Conservation (phyloP, 2,329 filamentous ascomycete species). For the Fusarium algeriense region DNA sequence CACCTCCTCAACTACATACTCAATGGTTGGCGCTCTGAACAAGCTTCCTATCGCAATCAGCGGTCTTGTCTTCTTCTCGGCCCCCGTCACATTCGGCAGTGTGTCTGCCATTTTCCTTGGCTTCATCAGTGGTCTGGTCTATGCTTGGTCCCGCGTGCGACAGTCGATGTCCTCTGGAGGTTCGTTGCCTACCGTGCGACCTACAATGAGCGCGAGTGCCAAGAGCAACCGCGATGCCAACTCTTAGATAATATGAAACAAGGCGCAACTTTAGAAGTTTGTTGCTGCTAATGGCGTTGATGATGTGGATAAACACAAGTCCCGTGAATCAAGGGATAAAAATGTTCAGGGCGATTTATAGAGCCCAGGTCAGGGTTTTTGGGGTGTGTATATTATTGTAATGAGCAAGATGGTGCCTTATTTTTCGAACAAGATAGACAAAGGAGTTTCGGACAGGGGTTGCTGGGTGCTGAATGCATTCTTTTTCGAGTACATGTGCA, state of each 20-base stretch:
- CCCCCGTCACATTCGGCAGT: slow-evolving; percentile 90
- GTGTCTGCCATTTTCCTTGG: slow-evolving; percentile 92
- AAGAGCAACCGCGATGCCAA: slow-evolving; percentile 92
- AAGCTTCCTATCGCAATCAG: slow-evolving; percentile 96
- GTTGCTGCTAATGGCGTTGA: not conserved
- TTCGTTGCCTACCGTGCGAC: slow-evolving; percentile 73
- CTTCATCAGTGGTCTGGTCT: slow-evolving; percentile 92
- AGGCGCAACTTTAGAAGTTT: not conserved
- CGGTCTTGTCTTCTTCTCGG: slow-evolving; percentile 94
- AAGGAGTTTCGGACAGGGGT: slow-evolving; percentile 18
- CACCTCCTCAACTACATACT: slow-evolving; percentile 97
- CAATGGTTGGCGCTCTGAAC: slow-evolving; percentile 97
- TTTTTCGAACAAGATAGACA: slow-evolving; percentile 17
- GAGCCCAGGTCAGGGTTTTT: slow-evolving; percentile 8
- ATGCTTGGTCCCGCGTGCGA: slow-evolving; percentile 75
- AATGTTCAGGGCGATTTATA: not conserved
- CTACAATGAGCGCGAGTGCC: slow-evolving; percentile 87
- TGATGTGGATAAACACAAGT: not conserved
- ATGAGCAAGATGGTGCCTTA: slow-evolving; percentile 19
- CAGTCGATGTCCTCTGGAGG: slow-evolving; percentile 77
- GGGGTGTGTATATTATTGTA: slow-evolving; percentile 28
- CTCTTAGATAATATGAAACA: slow-evolving; percentile 41
- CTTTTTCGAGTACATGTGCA: not conserved
- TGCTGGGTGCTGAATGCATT: not conserved
- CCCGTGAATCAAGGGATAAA: not conserved